Conservation (phyloP, 345 rosid species). For the Orychophragmus violaceus region DNA sequence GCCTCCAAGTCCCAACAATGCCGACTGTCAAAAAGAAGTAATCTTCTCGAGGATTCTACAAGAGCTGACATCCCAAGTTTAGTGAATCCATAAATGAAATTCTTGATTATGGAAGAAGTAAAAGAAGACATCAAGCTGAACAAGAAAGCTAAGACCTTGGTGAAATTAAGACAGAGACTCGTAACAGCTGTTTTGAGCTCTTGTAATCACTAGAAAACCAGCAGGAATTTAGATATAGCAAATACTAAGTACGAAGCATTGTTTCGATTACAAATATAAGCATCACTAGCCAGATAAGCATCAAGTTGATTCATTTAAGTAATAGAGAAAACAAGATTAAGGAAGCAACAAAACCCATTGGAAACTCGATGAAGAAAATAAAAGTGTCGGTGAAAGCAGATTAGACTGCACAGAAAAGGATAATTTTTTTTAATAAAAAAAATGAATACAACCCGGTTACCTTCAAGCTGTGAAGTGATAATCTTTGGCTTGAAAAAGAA, state of each 20-base stretch:
- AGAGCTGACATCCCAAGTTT: too few species aligned
- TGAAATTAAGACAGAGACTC: background rate
- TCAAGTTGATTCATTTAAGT: background rate
- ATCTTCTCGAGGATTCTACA: background rate
- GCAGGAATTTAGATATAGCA: background rate
- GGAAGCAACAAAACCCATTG: too few species aligned
- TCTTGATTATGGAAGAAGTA: background rate
- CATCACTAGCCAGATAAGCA: background rate
- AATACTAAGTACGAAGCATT: background rate
- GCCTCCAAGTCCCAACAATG: background rate
- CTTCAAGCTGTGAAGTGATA: background rate
- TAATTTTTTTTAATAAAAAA: background rate
- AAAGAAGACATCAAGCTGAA: background rate
- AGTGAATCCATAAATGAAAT: background rate
- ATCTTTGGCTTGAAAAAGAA: background rate
- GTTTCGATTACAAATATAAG: background rate
- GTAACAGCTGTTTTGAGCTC: background rate
- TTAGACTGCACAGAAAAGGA: too few species aligned
- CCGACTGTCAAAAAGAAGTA: background rate
- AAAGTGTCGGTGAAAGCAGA: conserved; percentile 29
- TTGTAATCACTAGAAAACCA: background rate
- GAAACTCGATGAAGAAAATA: background rate
- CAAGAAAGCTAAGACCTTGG: background rate
- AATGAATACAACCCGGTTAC: background rate
- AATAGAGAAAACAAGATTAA: background rate